Evolutionary conservation across 2,329 filamentous ascomycete genomes (phyloP), one percentile per base, ranked within the genome.

Genomic region (Diaporthe helianthi): DNA sequence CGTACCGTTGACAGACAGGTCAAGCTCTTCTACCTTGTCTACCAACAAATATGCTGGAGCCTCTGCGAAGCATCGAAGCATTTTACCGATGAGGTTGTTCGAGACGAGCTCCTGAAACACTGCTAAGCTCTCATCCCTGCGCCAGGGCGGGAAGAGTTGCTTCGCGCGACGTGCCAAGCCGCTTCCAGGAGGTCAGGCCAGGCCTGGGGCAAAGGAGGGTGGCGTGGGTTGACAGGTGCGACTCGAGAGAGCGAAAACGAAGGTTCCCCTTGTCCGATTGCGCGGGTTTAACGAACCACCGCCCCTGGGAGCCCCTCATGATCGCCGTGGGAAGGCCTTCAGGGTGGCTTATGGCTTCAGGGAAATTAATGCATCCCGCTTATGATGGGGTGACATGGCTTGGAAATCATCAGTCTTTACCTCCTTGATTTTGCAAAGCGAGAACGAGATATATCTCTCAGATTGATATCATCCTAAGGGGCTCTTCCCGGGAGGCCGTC

Each of bases 231-330:
- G 10, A 53, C 33, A 46, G 19, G 33, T 55, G 38, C 49, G 64
- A 66, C 58, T 63, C 33, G 65, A 68, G 65, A 68, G 54, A 68
- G 53, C 65, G 65, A 68, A 51, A 68, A 61, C 65, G 65, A 68
- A 53, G n/a, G 4, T 38, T 60, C 17, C n/a, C 38, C 55, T 29
- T 17, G 58, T 33, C 58, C 29, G 29, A 24, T 49, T 49, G 58
- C 29, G 58, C 44, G 29, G 58, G 41, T 49, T 63, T 49, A 29
- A 24, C 58, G 58, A 63, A 24, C 41, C 29, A 49, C 44, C 24
- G 24, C 38, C 55, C n/a, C n/a, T n/a, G n/a, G n/a, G n/a, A n/a
- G n/a, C n/a, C n/a, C 41, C 24, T n/a, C 15, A 29, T 46, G 53
- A 67, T 55, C 53, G 65, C 65, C 65, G 61, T 33, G 46, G 44